Conservation (phyloP, 2,329 filamentous ascomycete species). For the Claviceps digitariae region DNA sequence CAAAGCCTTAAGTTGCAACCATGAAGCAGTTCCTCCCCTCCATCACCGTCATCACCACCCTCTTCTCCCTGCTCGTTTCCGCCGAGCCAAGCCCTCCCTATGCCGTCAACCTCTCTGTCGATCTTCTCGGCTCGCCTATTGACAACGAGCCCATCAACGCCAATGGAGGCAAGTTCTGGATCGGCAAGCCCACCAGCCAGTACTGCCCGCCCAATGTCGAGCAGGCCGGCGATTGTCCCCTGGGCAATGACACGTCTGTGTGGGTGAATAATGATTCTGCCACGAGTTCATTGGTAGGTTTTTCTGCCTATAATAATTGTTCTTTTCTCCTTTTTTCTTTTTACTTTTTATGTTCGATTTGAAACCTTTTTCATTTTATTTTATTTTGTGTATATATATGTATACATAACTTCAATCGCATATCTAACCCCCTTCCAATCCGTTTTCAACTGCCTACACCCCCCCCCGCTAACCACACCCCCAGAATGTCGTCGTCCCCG, state of each 20-base stretch:
- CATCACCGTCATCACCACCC: neutral
- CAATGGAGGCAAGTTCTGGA: neutral
- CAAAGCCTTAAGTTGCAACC: too few relatives aligned
- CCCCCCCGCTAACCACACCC: too few relatives aligned
- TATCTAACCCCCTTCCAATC: too few relatives aligned
- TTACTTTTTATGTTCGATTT: too few relatives aligned
- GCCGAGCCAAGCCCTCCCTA: neutral
- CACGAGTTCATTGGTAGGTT: neutral
- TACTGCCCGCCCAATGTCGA: neutral
- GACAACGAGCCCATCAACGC: neutral
- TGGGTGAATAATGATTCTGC: neutral
- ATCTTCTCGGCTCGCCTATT: neutral
- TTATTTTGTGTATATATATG: too few relatives aligned
- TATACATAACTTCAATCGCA: too few relatives aligned
- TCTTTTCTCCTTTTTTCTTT: too few relatives aligned
- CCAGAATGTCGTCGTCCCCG: conserved; percentile 7
- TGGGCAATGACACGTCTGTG: neutral
- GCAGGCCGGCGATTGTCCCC: neutral
- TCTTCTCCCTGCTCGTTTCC: neutral
- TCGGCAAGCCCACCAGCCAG: neutral
- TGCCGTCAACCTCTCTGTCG: neutral
- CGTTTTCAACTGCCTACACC: too few relatives aligned
- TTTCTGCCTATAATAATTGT: too few relatives aligned
- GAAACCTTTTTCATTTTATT: too few relatives aligned
- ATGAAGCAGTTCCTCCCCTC: neutral